These are phyloP conservation scores for Plenodomus lindquistii DNA, from an alignment of 2,329 filamentous ascomycete genomes.

Conservation along the genomic window DNA sequence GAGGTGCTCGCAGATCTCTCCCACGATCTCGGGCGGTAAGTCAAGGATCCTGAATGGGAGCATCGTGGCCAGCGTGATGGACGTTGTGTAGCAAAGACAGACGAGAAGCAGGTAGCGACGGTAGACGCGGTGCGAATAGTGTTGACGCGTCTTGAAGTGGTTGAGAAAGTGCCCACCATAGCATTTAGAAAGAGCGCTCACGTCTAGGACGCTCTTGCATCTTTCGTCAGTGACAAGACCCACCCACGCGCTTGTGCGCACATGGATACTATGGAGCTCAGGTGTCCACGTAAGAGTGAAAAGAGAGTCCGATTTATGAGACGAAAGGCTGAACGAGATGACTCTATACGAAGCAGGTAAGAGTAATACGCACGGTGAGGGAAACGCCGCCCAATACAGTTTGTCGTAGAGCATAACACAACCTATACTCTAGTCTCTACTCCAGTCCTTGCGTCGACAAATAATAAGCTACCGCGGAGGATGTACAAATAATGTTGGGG, in stretches of 20 bases:
- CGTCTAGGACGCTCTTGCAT: neutral
- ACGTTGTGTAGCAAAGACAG: too few relatives aligned
- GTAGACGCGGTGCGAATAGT: neutral
- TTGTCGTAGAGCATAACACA: neutral
- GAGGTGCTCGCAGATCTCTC: conserved; percentile 2
- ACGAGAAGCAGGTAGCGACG: neutral
- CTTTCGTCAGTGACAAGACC: neutral
- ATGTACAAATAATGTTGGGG: neutral
- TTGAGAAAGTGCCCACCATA: neutral
- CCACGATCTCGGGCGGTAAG: conserved; percentile 4
- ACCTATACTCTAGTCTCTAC: neutral
- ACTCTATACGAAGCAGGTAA: neutral
- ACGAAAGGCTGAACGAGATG: neutral
- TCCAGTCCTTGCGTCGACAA: neutral
- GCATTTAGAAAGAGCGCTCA: neutral
- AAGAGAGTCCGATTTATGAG: too few relatives aligned
- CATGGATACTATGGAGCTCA: too few relatives aligned
- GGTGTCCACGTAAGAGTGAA: neutral
- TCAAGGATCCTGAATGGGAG: conserved; percentile 5
- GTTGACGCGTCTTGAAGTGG: neutral
- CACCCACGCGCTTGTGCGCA: neutral
- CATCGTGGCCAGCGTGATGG: neutral
- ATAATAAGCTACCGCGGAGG: neutral
- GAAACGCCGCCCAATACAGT: neutral
- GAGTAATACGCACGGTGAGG: neutral